Evolutionary conservation across 2,329 filamentous ascomycete genomes (phyloP), one percentile per base, ranked within the genome.

Genomic region (Ceratocystis cacaofunesta): DNA sequence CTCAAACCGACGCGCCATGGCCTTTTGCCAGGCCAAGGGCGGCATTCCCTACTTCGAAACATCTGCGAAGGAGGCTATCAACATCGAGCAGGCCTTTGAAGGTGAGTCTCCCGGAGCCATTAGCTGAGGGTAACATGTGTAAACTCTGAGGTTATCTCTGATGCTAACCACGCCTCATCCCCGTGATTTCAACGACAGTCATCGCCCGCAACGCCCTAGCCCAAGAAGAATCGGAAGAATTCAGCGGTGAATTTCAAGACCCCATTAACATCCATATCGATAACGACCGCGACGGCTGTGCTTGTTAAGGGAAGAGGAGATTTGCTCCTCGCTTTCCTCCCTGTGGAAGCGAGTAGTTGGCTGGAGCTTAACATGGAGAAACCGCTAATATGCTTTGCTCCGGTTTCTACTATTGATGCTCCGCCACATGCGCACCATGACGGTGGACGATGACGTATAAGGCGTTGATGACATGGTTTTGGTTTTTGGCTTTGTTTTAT

Each of bases 31-130:
- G 76, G 95, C 90, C 66, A 96, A 97, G 78, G 92, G 92, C 61
- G 90, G 90, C 68, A 96, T 99, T 70, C 94, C 94, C 19, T 99
- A 99, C 77, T 99, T 99, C 73, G 94, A 99, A 84, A 99, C 94
- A 19, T 96, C 92, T 77, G 94, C 94, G 68, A 99, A 99, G 80
- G 94, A 99, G 76, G 94, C 92, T 68, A 88, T 96, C 77, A 99
- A 99, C 73, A 94, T 99, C 55, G 94, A 99, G 77, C 91, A 85
- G 73, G 82, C 82, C 30, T 85, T 85, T 71, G 86, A 89, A 75
- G 84, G 85, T 86, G 74, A 68, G 77, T 66, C 12, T 15, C 10
- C 36, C 36, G 4, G 36, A 41, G 36, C 12, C 15, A 3, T 12
- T 5, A 41, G 36, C 36, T 12, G 36, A 41, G 36, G 36, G 10